A percentile compares a stretch with the other conserved stretches of the same genome.
Evolutionary conservation across 2,329 filamentous ascomycete genomes (phyloP).

Genomic region (Colletotrichum sojae): DNA sequence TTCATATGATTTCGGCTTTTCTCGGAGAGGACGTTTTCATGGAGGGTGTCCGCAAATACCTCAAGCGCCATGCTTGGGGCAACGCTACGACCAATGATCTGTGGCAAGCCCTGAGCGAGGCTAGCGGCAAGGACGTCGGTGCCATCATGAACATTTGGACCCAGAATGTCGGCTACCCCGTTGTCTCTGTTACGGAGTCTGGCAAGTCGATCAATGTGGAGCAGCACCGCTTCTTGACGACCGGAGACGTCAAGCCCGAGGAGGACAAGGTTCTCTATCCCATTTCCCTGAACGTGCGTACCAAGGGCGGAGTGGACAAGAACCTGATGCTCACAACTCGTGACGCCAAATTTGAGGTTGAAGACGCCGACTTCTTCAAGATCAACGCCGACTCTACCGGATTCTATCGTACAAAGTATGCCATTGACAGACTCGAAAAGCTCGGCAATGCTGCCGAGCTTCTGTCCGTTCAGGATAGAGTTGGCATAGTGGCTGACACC

Average conservation of each 20-base stretch:
- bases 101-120: slow-evolving; percentile 89
- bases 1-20: slow-evolving; percentile 97
- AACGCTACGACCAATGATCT: slow-evolving; percentile 94
- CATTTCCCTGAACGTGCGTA: slow-evolving; percentile 88
- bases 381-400: slow-evolving; percentile 95
- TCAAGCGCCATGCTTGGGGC: slow-evolving; percentile 96
- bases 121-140: slow-evolving; percentile 91
- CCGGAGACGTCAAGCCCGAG: slow-evolving; percentile 92
- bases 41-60: slow-evolving; percentile 89
- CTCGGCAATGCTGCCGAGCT: slow-evolving; percentile 89
- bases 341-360: slow-evolving; percentile 83
- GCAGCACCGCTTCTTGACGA: slow-evolving; percentile 95
- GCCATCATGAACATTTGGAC: slow-evolving; percentile 97
- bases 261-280: slow-evolving; percentile 92
- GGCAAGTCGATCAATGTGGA: slow-evolving; percentile 85
- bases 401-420: slow-evolving; percentile 92
- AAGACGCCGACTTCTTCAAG: slow-evolving; percentile 92
- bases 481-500: slow-evolving; percentile 95
- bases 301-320: slow-evolving; percentile 86
- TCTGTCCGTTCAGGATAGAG: slow-evolving; percentile 89
- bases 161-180: slow-evolving; percentile 94
- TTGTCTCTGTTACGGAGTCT: slow-evolving; percentile 83
- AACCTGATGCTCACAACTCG: slow-evolving; percentile 73
- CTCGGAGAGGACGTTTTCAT: slow-evolving; percentile 94
- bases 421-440: slow-evolving; percentile 86